A percentile compares a stretch with the other conserved stretches of the same genome.
These are phyloP conservation scores for Yarrowia keelungensis DNA, from an alignment of 805 yeast species.

Conservation along the genomic window DNA sequence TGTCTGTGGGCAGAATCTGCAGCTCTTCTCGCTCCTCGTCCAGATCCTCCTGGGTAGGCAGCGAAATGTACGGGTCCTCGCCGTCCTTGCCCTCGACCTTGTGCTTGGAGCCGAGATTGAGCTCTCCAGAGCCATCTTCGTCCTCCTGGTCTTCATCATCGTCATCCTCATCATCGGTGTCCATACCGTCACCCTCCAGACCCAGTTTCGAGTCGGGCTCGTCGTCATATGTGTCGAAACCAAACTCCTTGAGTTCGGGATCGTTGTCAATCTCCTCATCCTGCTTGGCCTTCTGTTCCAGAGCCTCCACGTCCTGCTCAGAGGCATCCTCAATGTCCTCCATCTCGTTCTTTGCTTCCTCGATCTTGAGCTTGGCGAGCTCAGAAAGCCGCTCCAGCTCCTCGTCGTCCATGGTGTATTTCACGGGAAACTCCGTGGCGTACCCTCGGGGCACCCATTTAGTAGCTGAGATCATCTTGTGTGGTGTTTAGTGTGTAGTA, in stretches of 20 bases:
- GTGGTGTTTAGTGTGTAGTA: constrained; percentile 9
- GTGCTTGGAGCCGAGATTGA: constrained; percentile 53
- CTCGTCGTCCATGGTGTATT: constrained; percentile 85
- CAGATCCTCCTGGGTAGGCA: constrained; percentile 65
- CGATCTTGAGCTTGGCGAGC: constrained; percentile 81
- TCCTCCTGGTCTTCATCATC: constrained; percentile 61
- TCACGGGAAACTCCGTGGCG: constrained; percentile 90
- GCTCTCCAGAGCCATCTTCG: constrained; percentile 54
- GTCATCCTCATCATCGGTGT: constrained; percentile 60
- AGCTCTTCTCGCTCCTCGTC: constrained; percentile 82
- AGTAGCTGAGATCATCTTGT: constrained; percentile 82
- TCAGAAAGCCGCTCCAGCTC: constrained; percentile 90
- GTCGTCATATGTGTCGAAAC: constrained; percentile 83
- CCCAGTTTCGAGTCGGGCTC: constrained; percentile 57
- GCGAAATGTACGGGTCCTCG: constrained; percentile 65
- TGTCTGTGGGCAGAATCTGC: constrained; percentile 89
- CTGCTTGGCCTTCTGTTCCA: constrained; percentile 29
- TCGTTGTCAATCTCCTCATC: constrained; percentile 40
- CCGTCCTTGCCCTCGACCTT: constrained; percentile 54
- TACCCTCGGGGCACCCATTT: constrained; percentile 96
- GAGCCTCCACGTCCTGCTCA: constrained; percentile 47
- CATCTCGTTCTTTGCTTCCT: constrained; percentile 73
- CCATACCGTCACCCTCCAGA: constrained; percentile 69
- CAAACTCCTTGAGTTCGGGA: constrained; percentile 75
- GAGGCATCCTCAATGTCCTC: constrained; percentile 50